phyloP scores from a whole-genome alignment of 1,284 basidiomycete species.

The Ustilago lituana region DNA sequence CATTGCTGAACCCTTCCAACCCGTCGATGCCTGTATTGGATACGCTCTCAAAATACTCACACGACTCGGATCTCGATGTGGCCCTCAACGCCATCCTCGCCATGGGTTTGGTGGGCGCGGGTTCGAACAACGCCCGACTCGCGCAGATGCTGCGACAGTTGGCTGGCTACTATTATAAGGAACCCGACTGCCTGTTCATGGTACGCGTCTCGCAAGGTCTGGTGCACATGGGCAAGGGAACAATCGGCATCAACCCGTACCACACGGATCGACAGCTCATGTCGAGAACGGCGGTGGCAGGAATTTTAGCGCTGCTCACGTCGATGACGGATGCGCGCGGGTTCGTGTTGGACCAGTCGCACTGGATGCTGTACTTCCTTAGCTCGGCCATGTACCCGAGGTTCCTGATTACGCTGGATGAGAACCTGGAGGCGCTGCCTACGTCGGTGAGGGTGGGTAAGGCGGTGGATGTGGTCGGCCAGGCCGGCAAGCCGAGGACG shows the following conservation, averaged over 20 bases:
- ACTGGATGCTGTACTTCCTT: slow-evolving; percentile 99
- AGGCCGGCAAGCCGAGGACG: slow-evolving; percentile 68
- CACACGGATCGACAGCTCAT: slow-evolving; percentile 91
- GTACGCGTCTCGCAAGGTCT: slow-evolving; percentile 95
- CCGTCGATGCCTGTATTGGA: slow-evolving; percentile 95
- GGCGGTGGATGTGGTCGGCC: slow-evolving; percentile 69
- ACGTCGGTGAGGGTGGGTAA: slow-evolving; percentile 95
- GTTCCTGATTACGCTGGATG: slow-evolving; percentile 94
- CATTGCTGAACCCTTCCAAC: slow-evolving; percentile 92
- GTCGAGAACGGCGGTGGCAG: slow-evolving; percentile 89
- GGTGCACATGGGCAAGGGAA: slow-evolving; percentile 99
- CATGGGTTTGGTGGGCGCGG: slow-evolving; percentile 97
- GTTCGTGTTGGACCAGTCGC: slow-evolving; percentile 92
- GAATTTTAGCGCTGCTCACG: slow-evolving; percentile 84
- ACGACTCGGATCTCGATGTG: slow-evolving; percentile 95
- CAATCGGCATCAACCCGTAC: slow-evolving; percentile 97
- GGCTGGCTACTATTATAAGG: slow-evolving; percentile 96
- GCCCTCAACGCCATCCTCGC: slow-evolving; percentile 97
- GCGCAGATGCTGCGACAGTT: slow-evolving; percentile 97
- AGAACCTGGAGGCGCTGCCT: slow-evolving; percentile 76
- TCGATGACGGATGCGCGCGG: slow-evolving; percentile 93
- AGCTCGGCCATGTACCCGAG: slow-evolving; percentile 96
- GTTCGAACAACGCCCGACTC: slow-evolving; percentile 96
- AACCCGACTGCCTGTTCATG: slow-evolving; percentile 95
- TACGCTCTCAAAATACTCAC: slow-evolving; percentile 98